A percentile compares a stretch with the other conserved stretches of the same genome.
Evolutionary conservation across 1,139 yeast species (phyloP).

Genomic region (Yamadazyma siamensis): DNA sequence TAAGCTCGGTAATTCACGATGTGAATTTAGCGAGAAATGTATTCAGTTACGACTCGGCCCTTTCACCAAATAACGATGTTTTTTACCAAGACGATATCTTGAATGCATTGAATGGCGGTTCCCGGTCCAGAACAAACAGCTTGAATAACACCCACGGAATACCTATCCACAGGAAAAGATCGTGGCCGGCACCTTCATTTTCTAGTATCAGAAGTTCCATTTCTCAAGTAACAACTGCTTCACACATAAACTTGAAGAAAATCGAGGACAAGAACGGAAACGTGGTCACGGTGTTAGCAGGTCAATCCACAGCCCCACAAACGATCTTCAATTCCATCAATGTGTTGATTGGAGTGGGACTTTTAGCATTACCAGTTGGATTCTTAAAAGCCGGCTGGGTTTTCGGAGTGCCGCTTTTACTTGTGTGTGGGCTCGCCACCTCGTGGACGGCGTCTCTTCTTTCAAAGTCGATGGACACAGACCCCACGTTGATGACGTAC

Average conservation of each 20-base stretch:
- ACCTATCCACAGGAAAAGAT: slow-evolving; percentile 20
- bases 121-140: slow-evolving; percentile 31
- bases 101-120: slow-evolving; percentile 22
- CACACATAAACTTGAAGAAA: slow-evolving; percentile 56
- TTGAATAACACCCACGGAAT: slow-evolving; percentile 16
- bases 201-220: slow-evolving; percentile 34
- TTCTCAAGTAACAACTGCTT: slow-evolving; percentile 43
- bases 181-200: slow-evolving; percentile 31
- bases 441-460: slow-evolving; percentile 45
- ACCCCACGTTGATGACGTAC: slow-evolving; percentile 76
- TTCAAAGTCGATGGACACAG: slow-evolving; percentile 58
- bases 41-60: slow-evolving; percentile 17
- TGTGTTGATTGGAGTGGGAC: slow-evolving; percentile 48
- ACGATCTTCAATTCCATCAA: slow-evolving; percentile 47
- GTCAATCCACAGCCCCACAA: slow-evolving; percentile 65
- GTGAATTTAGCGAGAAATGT: slow-evolving; percentile 23
- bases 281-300: slow-evolving; percentile 69
- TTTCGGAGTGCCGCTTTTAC: slow-evolving; percentile 36
- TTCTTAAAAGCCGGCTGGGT: slow-evolving; percentile 47
- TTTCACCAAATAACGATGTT: slow-evolving; percentile 26
- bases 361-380: slow-evolving; percentile 49
- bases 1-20: slow-evolving; percentile 53
- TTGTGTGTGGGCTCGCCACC: slow-evolving; percentile 39
- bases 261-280: slow-evolving; percentile 74
- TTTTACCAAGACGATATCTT: slow-evolving; percentile 41